Base-by-base conservation (phyloP, 148 eudicot genomes). In the Spergularia bocconei region DNA sequence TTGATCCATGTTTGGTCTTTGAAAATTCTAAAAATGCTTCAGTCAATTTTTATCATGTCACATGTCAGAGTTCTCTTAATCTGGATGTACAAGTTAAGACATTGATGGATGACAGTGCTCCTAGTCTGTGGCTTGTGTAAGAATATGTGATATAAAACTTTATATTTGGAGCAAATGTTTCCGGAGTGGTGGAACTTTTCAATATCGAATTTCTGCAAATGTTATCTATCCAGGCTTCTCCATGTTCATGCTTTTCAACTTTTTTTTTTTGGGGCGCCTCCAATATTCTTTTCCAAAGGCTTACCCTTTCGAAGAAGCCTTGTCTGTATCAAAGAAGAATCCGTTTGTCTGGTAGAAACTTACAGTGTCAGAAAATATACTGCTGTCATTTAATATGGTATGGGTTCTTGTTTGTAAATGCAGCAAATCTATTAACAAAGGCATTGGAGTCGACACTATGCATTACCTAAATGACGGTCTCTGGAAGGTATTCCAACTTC, bases 401-500 rank as follows among this genome's bases (percentile, higher is more conserved):
- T 23, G 54, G 11, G 25, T 36, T 38, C 53, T 63, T n/a, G 7
- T 67, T 75, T 67, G 10, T 52, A n/a, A 55, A 67, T 90, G 93
- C 90, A 95, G 98, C 85, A 85, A 78, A 79, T 70, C 92, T 71
- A 82, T 90, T 77, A 95, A 95, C 91, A 95, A 95, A 85, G 99
- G 99, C 68, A 95, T 95, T 83, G 97, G 91, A 60, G 93, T 95
- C 23, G 99, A 95, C 74, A 95, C 86, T 83, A 85, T 95, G 91
- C 99, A 95, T 84, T 90, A 88, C 85, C 96, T 95, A 67, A 92
- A 95, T 76, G 99, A 95, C 68, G 97, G 99, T 63, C 99, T 95
- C 55, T 95, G 97, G 99, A 95, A 95, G 97, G 99, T 95, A 90
- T 33, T 63, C 48, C 38, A 11, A 12, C 53, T 23, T 61, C 52